Evolutionary conservation across 495 filamentous ascomycete genomes (phyloP).

Genomic region (Recurvomyces mirabilis): DNA sequence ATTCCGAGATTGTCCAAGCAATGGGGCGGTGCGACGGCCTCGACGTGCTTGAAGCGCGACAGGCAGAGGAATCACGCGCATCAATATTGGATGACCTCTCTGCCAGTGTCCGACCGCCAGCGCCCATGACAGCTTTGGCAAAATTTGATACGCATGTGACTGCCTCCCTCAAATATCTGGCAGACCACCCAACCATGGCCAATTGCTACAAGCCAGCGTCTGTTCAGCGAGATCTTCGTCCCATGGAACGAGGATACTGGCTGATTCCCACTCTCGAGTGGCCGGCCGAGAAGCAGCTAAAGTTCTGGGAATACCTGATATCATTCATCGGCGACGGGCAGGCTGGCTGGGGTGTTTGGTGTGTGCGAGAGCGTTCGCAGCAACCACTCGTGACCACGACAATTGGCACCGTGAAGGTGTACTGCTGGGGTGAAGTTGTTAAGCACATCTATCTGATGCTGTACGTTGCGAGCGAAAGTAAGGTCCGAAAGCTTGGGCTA

Average conservation of each 20-base stretch:
- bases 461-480: conserved; percentile 19
- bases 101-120: conserved; percentile 6
- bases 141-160: conserved; percentile 15
- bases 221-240: conserved; percentile 10
- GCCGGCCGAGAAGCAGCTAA: conserved; percentile 6
- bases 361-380: conserved; percentile 6
- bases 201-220: conserved; percentile 9
- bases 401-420: conserved; percentile 20
- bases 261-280: conserved; percentile 11
- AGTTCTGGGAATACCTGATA: conserved; percentile 20
- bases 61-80: too few relatives aligned
- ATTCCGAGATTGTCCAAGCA: too few relatives aligned
- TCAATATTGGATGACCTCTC: not conserved
- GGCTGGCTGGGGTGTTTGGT: conserved; percentile 22
- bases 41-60: too few relatives aligned
- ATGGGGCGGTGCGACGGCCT: too few relatives aligned
- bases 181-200: not conserved
- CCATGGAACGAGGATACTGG: conserved; percentile 22
- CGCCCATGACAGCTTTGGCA: conserved; percentile 2
- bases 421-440: conserved; percentile 24
- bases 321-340: conserved; percentile 8
- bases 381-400: not conserved
- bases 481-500: conserved; percentile 14
- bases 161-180: conserved; percentile 3
- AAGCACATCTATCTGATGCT: conserved; percentile 23